Percentiles rank a stretch among this genome's conserved stretches.
Evolutionary conservation across 1,284 basidiomycete species (phyloP).

Genomic region (Rhodotorula sp.): DNA sequence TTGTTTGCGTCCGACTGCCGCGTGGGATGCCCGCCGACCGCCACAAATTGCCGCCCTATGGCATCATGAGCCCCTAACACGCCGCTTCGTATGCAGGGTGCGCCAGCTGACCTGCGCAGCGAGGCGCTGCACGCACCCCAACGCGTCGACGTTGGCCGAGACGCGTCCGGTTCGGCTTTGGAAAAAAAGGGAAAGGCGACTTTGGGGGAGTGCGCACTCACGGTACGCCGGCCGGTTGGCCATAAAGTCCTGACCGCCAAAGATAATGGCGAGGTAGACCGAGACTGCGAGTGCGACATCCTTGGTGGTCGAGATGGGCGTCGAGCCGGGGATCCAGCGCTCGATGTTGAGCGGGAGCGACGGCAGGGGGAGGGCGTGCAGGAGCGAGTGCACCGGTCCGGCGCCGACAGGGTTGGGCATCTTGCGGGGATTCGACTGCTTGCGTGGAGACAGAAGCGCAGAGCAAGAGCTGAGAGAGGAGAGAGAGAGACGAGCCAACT

Average conservation of each 20-base stretch:
- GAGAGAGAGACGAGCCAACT: background rate
- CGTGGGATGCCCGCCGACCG: too few relatives aligned
- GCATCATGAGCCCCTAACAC: too few relatives aligned
- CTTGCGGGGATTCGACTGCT: background rate
- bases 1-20: background rate
- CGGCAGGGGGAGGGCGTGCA: constrained; percentile 57
- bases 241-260: constrained; percentile 82
- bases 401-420: constrained; percentile 18
- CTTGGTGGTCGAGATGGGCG: constrained; percentile 75
- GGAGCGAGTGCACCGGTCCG: constrained; percentile 53
- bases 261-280: constrained; percentile 84
- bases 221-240: constrained; percentile 52
- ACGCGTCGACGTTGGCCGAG: background rate
- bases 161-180: background rate
- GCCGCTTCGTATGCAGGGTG: too few relatives aligned
- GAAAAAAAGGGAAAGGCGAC: background rate
- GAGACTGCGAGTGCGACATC: constrained; percentile 68
- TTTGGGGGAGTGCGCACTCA: constrained; percentile 24
- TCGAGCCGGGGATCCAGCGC: constrained; percentile 68
- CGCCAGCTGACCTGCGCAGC: too few relatives aligned
- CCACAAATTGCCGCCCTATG: too few relatives aligned
- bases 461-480: background rate
- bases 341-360: constrained; percentile 61
- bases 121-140: constrained; percentile 3
- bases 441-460: background rate